Evolutionary conservation across 257 asterid genomes (phyloP), one percentile per base, ranked within the genome.

Genomic region (Jasminum sambac): DNA sequence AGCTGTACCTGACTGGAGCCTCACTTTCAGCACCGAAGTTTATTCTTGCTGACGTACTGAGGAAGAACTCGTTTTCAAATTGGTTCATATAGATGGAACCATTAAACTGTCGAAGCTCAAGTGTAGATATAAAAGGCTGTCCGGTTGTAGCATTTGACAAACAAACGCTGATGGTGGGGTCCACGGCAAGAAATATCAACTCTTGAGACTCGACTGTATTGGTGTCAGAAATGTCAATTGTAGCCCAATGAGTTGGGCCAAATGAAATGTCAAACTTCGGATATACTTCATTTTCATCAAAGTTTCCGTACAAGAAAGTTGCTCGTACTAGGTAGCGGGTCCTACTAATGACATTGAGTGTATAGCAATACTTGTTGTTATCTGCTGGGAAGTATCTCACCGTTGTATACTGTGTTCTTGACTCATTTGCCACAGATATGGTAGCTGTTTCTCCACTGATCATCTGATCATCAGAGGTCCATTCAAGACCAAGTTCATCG

Each of bases 91-190:
- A 95, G 40, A 85, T 81, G n/a, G 99, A 91, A 44, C 96, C 96
- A 77, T 91, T 95, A 80, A 95, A 91, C 25, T 86, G 90, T 5
- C 99, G 88, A 57, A 95, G 96, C 89, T 95, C 99, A 64, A 95
- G 96, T 44, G 99, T 91, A 4, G 99, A 95, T 82, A 95, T 89
- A 76, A 95, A 95, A 30, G 97, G 98, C 82, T 66, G 88, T 63
- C 98, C 98, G 2, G 97, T 95, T n/a, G 98, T 88, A 57, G 99
- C 99, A 81, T 95, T 95, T 37, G 99, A 95, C 82, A 95, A 83
- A 66, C 99, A 95, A 74, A 95, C 73, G 64, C 96, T 88, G 73
- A 91, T 66, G 23, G 88, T 78, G n/a, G 96, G 86, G 62, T 82
- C 96, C 8, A 85, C 79, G 57, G 99, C 98, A 41, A 95, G 84